These are phyloP conservation scores for Suhomyces anneliseae DNA, from an alignment of 1,139 yeast species.

Conservation along the genomic window DNA sequence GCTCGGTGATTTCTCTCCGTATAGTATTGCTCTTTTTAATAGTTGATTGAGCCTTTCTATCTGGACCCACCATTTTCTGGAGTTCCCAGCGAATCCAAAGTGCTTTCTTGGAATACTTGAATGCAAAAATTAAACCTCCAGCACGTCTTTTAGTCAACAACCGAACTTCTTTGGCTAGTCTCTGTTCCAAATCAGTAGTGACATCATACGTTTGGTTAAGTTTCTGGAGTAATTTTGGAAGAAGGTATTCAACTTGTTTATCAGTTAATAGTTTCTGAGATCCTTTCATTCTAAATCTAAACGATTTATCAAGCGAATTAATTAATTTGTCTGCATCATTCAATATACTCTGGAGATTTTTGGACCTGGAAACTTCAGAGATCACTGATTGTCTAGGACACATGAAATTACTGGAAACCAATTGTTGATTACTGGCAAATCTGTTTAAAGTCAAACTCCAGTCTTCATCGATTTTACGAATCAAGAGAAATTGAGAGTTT, in stretches of 20 bases:
- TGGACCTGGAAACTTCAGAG: neutral
- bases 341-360: constrained; percentile 3
- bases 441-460: constrained; percentile 20
- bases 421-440: constrained; percentile 14
- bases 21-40: neutral
- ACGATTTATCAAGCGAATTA: neutral
- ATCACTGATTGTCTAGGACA: constrained; percentile 3
- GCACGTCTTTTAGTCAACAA: constrained; percentile 38
- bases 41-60: constrained; percentile 2
- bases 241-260: constrained; percentile 19
- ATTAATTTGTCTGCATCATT: constrained; percentile 1
- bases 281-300: neutral
- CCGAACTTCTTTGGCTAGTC: constrained; percentile 22
- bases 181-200: constrained; percentile 15
- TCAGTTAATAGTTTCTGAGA: constrained; percentile 7
- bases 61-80: constrained; percentile 27
- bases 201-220: constrained; percentile 19
- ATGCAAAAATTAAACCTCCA: constrained; percentile 47
- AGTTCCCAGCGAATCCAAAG: constrained; percentile 35
- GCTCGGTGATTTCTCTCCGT: neutral
- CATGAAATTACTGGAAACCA: constrained; percentile 6
- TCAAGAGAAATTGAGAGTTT: constrained; percentile 17
- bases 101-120: constrained; percentile 25
- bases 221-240: constrained; percentile 16
- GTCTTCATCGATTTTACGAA: constrained; percentile 11